Conservation (phyloP, 768 basidiomycete genomes). For the Leccinum subgranulosum region DNA sequence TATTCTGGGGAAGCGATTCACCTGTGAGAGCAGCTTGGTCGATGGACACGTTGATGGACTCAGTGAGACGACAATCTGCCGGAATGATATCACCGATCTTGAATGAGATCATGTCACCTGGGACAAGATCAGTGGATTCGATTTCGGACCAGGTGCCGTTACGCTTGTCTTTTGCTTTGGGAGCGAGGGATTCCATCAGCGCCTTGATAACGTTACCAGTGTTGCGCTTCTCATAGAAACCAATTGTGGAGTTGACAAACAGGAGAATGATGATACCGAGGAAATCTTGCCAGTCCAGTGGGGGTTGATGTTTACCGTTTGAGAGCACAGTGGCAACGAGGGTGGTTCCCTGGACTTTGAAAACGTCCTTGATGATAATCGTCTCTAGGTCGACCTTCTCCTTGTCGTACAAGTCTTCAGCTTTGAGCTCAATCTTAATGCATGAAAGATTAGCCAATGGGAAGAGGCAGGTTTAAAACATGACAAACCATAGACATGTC, state of each 20-base stretch:
- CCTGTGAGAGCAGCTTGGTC: conserved; percentile 98
- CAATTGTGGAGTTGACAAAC: conserved; percentile 93
- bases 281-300: conserved; percentile 99
- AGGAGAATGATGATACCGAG: conserved; percentile 91
- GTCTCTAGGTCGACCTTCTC: too few relatives aligned
- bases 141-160: conserved; percentile 84
- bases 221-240: conserved; percentile 97
- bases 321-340: too few relatives aligned
- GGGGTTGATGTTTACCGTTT: too few relatives aligned
- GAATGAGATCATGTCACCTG: conserved; percentile 96
- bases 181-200: conserved; percentile 98
- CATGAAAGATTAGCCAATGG: too few relatives aligned
- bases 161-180: conserved; percentile 94
- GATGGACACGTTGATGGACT: conserved; percentile 96
- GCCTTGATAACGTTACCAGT: conserved; percentile 99
- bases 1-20: conserved; percentile 90
- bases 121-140: conserved; percentile 85
- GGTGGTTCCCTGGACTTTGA: too few relatives aligned
- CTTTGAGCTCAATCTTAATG: too few relatives aligned
- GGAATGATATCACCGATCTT: conserved; percentile 99
- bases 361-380: too few relatives aligned
- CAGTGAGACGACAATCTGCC: conserved; percentile 94
- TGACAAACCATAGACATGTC: too few relatives aligned
- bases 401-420: too few relatives aligned
- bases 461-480: too few relatives aligned